Conservation (phyloP, 2,329 filamentous ascomycete genomes). For the Orbilia blumenaviensis region DNA sequence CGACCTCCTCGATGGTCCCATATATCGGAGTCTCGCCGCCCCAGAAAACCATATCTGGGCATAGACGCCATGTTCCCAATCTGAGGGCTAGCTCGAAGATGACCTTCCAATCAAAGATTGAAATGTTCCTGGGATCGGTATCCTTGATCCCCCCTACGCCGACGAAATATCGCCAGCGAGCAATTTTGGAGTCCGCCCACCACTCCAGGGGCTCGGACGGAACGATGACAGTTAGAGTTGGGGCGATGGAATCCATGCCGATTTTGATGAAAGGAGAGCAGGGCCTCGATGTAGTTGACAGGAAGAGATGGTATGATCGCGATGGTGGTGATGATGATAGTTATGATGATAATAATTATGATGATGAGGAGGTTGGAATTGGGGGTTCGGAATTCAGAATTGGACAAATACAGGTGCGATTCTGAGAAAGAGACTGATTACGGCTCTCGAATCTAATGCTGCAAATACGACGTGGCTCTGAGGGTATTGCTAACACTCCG, state of each 20-base stretch:
- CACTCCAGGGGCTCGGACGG: constrained; percentile 31
- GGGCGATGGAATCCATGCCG: constrained; percentile 2
- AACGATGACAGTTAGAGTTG: constrained; percentile 16
- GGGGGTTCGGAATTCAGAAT: no score
- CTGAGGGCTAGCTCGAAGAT: constrained; percentile 47
- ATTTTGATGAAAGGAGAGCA: background rate
- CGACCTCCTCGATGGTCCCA: constrained; percentile 30
- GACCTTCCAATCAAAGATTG: constrained; percentile 51
- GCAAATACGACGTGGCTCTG: background rate
- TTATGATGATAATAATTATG: no score
- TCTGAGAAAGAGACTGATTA: no score
- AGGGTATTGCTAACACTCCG: background rate
- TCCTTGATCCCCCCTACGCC: constrained; percentile 26
- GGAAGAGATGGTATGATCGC: no score
- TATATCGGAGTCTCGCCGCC: constrained; percentile 24
- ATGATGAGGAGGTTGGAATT: no score
- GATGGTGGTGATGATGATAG: no score
- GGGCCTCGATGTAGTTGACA: no score
- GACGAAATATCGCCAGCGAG: constrained; percentile 35
- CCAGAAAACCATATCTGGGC: background rate
- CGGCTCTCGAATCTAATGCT: background rate
- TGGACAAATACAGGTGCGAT: no score
- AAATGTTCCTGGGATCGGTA: constrained; percentile 19
- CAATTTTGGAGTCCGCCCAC: constrained; percentile 38
- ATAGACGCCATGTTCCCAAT: constrained; percentile 30